Conservation (phyloP, 371 early-diverging fungal species). For the Mortierella sp. region DNA sequence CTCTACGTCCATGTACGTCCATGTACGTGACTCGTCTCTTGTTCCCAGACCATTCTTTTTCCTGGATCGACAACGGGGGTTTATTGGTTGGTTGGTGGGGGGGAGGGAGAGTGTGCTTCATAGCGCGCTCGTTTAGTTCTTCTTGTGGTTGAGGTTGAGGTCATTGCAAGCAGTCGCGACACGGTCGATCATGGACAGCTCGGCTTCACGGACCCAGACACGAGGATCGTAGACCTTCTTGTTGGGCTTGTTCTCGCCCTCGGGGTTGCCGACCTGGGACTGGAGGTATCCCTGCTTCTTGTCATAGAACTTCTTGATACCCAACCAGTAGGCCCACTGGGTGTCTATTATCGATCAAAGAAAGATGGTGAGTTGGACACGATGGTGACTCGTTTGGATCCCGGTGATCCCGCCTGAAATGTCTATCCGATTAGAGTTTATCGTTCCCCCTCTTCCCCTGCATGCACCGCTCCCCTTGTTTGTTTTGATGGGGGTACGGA, state of each 20-base stretch:
- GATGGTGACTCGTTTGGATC: too few relatives aligned
- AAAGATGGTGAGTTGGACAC: neutral
- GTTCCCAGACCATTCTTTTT: too few relatives aligned
- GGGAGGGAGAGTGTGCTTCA: too few relatives aligned
- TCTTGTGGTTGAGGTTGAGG: too few relatives aligned
- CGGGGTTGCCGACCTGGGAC: conserved; percentile 93
- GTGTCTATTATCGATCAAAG: conserved; percentile 24
- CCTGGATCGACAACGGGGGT: too few relatives aligned
- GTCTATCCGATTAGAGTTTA: conserved; percentile 3
- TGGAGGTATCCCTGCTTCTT: conserved; percentile 73
- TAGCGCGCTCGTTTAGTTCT: too few relatives aligned
- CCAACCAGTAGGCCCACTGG: conserved; percentile 61
- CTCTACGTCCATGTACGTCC: too few relatives aligned
- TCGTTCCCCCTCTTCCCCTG: neutral
- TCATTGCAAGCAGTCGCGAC: conserved; percentile 82
- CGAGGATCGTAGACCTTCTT: conserved; percentile 96
- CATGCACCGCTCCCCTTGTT: too few relatives aligned
- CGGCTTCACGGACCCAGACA: conserved; percentile 87
- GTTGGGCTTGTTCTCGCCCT: conserved; percentile 91
- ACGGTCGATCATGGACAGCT: conserved; percentile 85
- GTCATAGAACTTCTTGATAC: conserved; percentile 56
- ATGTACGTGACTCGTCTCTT: too few relatives aligned
- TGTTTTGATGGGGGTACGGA: neutral
- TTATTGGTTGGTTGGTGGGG: too few relatives aligned
- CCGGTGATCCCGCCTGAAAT: neutral